Evolutionary conservation across 495 filamentous ascomycete genomes (phyloP), one percentile per base, ranked within the genome.

Genomic region (Annulohypoxylon nitens): DNA sequence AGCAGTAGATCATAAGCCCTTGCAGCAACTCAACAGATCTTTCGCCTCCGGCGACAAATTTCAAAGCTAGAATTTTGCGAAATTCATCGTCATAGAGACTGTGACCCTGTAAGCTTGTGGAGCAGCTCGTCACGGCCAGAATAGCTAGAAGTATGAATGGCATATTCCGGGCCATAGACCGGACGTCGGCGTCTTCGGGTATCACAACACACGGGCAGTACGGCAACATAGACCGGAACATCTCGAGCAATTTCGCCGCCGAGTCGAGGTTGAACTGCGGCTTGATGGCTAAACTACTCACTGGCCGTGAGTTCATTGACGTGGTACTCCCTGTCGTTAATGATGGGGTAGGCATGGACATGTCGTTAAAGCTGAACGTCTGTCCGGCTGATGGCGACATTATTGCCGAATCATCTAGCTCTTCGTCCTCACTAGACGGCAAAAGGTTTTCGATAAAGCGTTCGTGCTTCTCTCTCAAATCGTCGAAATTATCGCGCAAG

Each of bases 51-150:
- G 84, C 81, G 1, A 86, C 83, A 43, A 84, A 84, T 71, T 86
- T 86, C 45, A 86, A 68, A 4, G 78, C 84, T 25, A 86, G 61
- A 6, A 86, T 78, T 75, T 85, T 86, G 36, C 83, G 74, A 47
- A 84, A 86, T 75, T 86, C 84, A 54, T 85, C 83, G 20, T 86
- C 83, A 45, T 86, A 86, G 33, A 86, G 66, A 43, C 80, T 83
- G 47, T 84, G 79, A 5, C 82, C 81, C 70, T 85, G 83, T 18
- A 86, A 61, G 30, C 79, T 82, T 30, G 76, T 73, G 36, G 76
- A 81, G 30, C 81, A 80, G 37, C 82, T 84, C 51, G 83, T 80
- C 9, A 80, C 81, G 11, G 84, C 83, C n/a, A 86, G 71, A 14
- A 85, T 75, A 8, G 84, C 79, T 36, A 86, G 51, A 62, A 86